Conservation (phyloP, 202 grass and related monocot genomes). For the Hordeum pubiflorum region DNA sequence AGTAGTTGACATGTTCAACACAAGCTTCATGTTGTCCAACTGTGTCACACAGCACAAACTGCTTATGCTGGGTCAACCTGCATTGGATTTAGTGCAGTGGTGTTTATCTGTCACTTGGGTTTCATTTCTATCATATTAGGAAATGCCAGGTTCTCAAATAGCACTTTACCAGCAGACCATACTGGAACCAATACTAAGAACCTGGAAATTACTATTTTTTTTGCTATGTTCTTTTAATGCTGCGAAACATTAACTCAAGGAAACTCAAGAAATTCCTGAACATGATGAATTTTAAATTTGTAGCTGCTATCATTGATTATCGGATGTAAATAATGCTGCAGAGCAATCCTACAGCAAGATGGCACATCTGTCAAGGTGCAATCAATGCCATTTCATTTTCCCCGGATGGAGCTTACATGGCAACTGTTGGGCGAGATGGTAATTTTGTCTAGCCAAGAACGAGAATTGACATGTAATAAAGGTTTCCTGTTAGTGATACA, state of each 20-base stretch:
- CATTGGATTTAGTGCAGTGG: background rate
- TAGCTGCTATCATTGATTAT: slow-evolving; percentile 22
- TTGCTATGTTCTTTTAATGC: background rate
- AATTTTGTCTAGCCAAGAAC: slow-evolving; percentile 32
- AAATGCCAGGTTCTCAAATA: background rate
- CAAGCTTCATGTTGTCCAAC: background rate
- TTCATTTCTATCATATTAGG: background rate
- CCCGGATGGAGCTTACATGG: slow-evolving; percentile 69
- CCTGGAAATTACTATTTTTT: background rate
- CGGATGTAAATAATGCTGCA: slow-evolving; percentile 42
- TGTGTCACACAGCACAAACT: background rate
- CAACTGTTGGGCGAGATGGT: slow-evolving; percentile 93
- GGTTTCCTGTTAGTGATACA: background rate
- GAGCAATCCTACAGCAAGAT: slow-evolving; percentile 84
- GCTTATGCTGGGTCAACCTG: background rate
- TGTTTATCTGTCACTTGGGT: background rate
- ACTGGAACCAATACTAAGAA: background rate
- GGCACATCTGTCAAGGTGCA: slow-evolving; percentile 92
- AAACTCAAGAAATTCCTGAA: slow-evolving; percentile 4
- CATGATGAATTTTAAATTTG: slow-evolving; percentile 11
- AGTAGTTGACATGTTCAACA: background rate
- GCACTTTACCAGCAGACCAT: background rate
- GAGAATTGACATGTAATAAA: background rate
- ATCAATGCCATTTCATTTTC: slow-evolving; percentile 92
- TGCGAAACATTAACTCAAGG: background rate